Percentiles rank a stretch among this genome's conserved stretches.
Conservation (phyloP, 2,329 filamentous ascomycete species). For the Colletotrichum tofieldiae region DNA sequence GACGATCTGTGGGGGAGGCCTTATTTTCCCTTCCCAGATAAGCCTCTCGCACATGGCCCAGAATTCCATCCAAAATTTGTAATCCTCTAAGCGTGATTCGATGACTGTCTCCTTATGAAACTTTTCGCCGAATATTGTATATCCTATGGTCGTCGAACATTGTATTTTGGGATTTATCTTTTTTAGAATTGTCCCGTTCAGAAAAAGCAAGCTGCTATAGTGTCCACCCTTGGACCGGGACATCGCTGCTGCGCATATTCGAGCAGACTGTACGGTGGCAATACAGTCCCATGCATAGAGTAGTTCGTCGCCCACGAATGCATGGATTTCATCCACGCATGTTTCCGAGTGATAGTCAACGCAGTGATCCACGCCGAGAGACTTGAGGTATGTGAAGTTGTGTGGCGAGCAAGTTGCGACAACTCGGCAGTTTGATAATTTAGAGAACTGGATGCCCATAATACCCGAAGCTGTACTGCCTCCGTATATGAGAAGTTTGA, state of each 20-base stretch:
- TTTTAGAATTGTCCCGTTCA: slow-evolving; percentile 50
- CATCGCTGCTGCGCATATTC: slow-evolving; percentile 51
- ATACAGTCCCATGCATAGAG: slow-evolving; percentile 56
- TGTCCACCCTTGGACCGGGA: slow-evolving; percentile 40
- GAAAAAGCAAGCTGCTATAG: slow-evolving; percentile 53
- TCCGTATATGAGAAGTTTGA: slow-evolving; percentile 58
- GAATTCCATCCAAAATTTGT: slow-evolving; percentile 55
- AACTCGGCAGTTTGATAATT: slow-evolving; percentile 57
- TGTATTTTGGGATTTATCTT: slow-evolving; percentile 56
- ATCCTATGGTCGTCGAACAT: slow-evolving; percentile 53
- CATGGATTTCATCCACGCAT: slow-evolving; percentile 45
- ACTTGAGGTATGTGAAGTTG: slow-evolving; percentile 58
- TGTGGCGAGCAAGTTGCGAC: slow-evolving; percentile 56
- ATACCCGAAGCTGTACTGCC: slow-evolving; percentile 71
- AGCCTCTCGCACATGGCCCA: slow-evolving; percentile 53
- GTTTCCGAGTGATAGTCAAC: slow-evolving; percentile 61
- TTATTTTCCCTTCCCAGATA: slow-evolving; percentile 54
- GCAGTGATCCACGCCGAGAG: slow-evolving; percentile 60
- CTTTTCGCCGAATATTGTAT: slow-evolving; percentile 57
- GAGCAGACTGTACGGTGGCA: slow-evolving; percentile 45
- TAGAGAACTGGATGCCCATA: slow-evolving; percentile 63
- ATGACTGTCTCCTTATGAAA: slow-evolving; percentile 46
- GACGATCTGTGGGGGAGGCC: slow-evolving; percentile 51
- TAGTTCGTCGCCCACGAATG: slow-evolving; percentile 47
- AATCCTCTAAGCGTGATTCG: slow-evolving; percentile 50